Evolutionary conservation across 345 rosid species (phyloP), one percentile per base, ranked within the genome.

Genomic region (Mercurialis annua): DNA sequence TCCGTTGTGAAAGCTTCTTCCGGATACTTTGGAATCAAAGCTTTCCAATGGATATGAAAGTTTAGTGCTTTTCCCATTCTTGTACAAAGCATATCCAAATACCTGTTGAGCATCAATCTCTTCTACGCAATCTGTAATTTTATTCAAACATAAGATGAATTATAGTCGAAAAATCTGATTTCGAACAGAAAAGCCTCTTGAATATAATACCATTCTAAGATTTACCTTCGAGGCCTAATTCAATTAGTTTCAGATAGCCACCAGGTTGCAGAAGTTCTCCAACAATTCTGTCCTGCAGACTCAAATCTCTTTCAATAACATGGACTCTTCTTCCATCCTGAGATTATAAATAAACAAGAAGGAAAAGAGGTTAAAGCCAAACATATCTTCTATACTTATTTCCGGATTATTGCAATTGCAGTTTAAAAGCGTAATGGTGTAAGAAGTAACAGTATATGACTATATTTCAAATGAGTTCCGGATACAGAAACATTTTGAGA

Each of bases 1-100:
- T 18, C 86, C 86, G 48, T 82, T 84, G 66, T 84, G 88, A 66
- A 84, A 82, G 76, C 88, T 80, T 72, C 84, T 80, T n/a, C 85
- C 86, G 9, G 84, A 43, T 24, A 82, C 78, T 61, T 82, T 74
- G 14, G 86, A 57, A 48, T 76, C 74, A 59, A 76, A 82, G 34
- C 76, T 69, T 59, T 81, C 84, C 74, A 84, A 57, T 2, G 85
- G 85, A 72, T 81, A 81, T 2, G 84, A 69, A 15, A 84, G 59
- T 18, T 44, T 62, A 54, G 82, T 63, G 57, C 63, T 57, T 58
- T 66, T 74, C 43, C 85, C 85, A 74, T 81, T 80, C 77, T 80
- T 80, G 74, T 74, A 79, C 36, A 86, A 77, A 6, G 84, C 86
- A 73, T 80, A 84, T 18, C 91, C 88, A 49, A 72, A 76, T 15